A percentile compares a stretch with the other conserved stretches of the same genome.
Conservation (phyloP, 345 rosid genomes). For the Turnera subulata region DNA sequence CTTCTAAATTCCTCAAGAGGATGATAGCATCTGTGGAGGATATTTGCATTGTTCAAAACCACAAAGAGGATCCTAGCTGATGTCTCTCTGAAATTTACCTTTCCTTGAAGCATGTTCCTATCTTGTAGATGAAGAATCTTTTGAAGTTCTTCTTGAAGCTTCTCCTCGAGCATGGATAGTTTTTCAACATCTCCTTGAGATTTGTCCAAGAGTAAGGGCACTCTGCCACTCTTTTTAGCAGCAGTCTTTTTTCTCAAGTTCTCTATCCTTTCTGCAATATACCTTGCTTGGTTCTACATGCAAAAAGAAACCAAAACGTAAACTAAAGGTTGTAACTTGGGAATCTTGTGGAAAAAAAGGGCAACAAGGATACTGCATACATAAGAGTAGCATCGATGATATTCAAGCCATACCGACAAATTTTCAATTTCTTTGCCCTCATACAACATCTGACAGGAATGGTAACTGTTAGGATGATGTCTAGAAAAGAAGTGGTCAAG, state of each 20-base stretch:
- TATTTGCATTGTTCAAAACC: not conserved
- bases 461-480: conserved; percentile 55
- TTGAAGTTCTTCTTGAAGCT: conserved; percentile 52
- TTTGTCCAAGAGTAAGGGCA: conserved; percentile 27
- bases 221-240: conserved; percentile 18
- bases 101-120: conserved; percentile 49
- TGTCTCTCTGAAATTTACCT: conserved; percentile 37
- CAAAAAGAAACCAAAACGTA: not conserved
- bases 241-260: conserved; percentile 32
- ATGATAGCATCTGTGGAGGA: not conserved
- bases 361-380: not conserved
- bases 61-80: not conserved
- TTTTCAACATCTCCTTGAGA: conserved; percentile 27
- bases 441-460: conserved; percentile 65
- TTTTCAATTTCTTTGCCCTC: conserved; percentile 54
- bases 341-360: not conserved
- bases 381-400: no score
- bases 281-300: conserved; percentile 56
- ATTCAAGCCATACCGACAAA: conserved; percentile 48
- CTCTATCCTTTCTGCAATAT: conserved; percentile 42
- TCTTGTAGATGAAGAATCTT: conserved; percentile 50
- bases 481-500: conserved; percentile 83
- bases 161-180: conserved; percentile 44
- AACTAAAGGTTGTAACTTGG: not conserved
- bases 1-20: not conserved